Conservation (phyloP, 73 alveolate genomes). For the Blepharisma stoltei region DNA sequence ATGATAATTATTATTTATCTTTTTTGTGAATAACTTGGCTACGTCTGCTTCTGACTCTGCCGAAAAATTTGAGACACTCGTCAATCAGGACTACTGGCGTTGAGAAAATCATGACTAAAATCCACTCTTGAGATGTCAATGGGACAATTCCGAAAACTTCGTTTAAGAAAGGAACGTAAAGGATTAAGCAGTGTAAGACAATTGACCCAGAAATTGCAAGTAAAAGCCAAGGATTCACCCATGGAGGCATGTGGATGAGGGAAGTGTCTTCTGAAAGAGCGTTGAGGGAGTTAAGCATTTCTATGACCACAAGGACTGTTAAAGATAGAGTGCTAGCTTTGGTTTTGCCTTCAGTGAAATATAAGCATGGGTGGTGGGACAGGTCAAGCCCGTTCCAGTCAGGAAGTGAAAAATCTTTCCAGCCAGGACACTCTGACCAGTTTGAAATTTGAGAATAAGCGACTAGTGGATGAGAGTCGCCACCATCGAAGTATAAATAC, state of each 20-base stretch:
- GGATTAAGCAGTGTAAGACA: slow-evolving; percentile 73
- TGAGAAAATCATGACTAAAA: slow-evolving; percentile 68
- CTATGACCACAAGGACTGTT: slow-evolving; percentile 87
- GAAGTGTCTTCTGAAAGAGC: slow-evolving; percentile 90
- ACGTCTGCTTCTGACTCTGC: slow-evolving; percentile 37
- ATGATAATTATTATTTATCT: too few relatives aligned
- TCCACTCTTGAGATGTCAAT: slow-evolving; percentile 72
- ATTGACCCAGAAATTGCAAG: slow-evolving; percentile 59
- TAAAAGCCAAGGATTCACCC: slow-evolving; percentile 57
- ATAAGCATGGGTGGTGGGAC: slow-evolving; percentile 77
- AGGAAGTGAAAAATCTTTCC: slow-evolving; percentile 33
- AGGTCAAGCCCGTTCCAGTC: slow-evolving; percentile 30
- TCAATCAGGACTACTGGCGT: slow-evolving; percentile 88
- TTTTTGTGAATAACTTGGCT: too few relatives aligned
- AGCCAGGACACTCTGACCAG: slow-evolving; percentile 45
- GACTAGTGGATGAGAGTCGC: slow-evolving; percentile 74
- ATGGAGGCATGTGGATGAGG: slow-evolving; percentile 52
- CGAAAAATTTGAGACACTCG: slow-evolving; percentile 81
- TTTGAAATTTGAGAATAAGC: slow-evolving; percentile 51
- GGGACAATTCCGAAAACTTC: slow-evolving; percentile 80
- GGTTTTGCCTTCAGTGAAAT: slow-evolving; percentile 92
- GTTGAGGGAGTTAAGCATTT: slow-evolving; percentile 95
- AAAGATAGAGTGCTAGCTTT: slow-evolving; percentile 90
- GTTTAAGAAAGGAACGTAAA: slow-evolving; percentile 83
- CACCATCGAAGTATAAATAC: slow-evolving; percentile 64